Base-by-base conservation (phyloP, 306 rosid species). In the Rosa rugosa region DNA sequence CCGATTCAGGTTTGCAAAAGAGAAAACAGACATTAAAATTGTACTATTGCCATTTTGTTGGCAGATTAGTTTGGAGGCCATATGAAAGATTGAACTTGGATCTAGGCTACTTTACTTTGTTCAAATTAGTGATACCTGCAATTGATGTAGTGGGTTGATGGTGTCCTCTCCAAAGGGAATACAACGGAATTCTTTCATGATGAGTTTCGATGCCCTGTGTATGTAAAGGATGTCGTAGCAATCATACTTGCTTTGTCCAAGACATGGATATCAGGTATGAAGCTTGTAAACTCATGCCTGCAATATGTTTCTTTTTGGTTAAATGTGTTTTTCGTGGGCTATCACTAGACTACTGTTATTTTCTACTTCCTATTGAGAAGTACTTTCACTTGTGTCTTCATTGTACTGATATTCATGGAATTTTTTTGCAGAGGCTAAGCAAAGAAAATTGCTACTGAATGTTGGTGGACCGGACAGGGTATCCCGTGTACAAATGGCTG, bases 401-500 rank as follows among this genome's bases (percentile, higher is more conserved):
- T 79, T 83, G 53, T 69, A 79, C 45, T 68, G 45, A 60, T 50
- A 71, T 69, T 78, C 69, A 62, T 41, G 72, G 81, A 69, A 57
- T 23, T 79, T 75, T 66, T 27, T 77, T 65, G 69, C 81, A 90
- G 99, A 90, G 68, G 77, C 86, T 34, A 91, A 91, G 90, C 87
- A 90, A 86, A 87, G 90, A 82, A 91, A 80, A 72, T 69, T 92
- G 78, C 57, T 91, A 71, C 83, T 95, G 75, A 95, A 95, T 81
- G 93, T 71, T n/a, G 97, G 99, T 42, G 99, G 99, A 77, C 85
- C 91, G 11, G 92, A 95, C 78, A 80, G 96, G 84, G 86, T 91
- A 36, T 95, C 98, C 1, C 92, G 98, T 36, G 87, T 88, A 75
- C 87, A 92, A 85, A 92, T 92, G 97, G 99, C 99, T 1, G 94